A percentile compares a stretch with the other conserved stretches of the same genome.
These are phyloP conservation scores for Colletotrichum tofieldiae DNA, from an alignment of 2,329 filamentous ascomycete species.

Conservation along the genomic window DNA sequence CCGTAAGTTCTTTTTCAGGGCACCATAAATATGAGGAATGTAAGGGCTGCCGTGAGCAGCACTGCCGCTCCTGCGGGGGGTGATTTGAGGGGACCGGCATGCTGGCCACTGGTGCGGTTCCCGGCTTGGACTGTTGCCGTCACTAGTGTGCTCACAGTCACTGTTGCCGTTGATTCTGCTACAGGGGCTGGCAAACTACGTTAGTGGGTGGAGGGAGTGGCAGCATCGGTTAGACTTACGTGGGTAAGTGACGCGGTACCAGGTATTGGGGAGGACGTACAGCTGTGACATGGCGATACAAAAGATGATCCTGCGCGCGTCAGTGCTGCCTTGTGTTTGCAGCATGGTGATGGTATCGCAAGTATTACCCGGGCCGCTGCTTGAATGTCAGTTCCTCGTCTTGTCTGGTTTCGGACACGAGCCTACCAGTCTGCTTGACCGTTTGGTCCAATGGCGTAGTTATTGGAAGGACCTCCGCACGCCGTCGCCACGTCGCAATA, in stretches of 20 bases:
- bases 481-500: constrained; percentile 32
- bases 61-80: not conserved
- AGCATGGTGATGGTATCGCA: constrained; percentile 32
- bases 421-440: constrained; percentile 29
- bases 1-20: too few relatives aligned
- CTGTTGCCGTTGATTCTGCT: not conserved
- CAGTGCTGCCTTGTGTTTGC: constrained; percentile 7
- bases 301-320: constrained; percentile 28
- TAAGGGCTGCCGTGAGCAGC: too few relatives aligned
- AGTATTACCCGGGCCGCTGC: constrained; percentile 16
- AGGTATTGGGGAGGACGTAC: constrained; percentile 30
- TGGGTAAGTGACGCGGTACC: constrained; percentile 25
- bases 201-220: not conserved
- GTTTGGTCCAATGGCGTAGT: constrained; percentile 24
- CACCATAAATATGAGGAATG: not conserved
- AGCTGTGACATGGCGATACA: constrained; percentile 23
- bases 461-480: constrained; percentile 21
- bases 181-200: not conserved
- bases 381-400: not conserved
- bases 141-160: not conserved
- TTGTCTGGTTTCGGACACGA: not conserved
- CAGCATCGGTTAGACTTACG: not conserved
- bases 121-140: not conserved
- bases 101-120: not conserved
- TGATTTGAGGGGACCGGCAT: not conserved